Conservation (phyloP, 164 flowering plant species). For the Akebia trifoliata region DNA sequence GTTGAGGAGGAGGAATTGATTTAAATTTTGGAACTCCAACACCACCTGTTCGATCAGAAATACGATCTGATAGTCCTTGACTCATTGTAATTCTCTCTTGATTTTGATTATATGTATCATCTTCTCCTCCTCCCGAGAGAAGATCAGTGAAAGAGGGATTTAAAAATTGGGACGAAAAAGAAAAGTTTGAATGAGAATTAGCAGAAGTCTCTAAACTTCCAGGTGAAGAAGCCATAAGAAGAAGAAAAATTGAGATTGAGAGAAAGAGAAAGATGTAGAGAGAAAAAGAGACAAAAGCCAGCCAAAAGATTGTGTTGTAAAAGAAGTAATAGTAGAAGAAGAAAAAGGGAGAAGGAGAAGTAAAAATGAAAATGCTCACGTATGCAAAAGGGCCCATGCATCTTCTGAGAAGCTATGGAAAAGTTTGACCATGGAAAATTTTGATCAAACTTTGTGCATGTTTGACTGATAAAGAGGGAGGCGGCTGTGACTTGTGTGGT, state of each 20-base stretch:
- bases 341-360: neutral
- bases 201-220: constrained; percentile 18
- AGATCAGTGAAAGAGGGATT: constrained; percentile 26
- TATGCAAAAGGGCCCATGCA: no score
- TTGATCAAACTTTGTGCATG: constrained; percentile 50
- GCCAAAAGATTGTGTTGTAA: no score
- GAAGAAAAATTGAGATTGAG: neutral
- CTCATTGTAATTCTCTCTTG: neutral
- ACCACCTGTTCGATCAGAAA: constrained; percentile 21
- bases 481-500: no score
- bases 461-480: constrained; percentile 40
- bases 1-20: constrained; percentile 48
- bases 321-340: neutral
- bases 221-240: constrained; percentile 28
- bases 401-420: constrained; percentile 34
- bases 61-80: no score
- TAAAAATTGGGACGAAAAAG: constrained; percentile 30
- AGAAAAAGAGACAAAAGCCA: no score
- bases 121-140: constrained; percentile 19
- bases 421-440: constrained; percentile 59
- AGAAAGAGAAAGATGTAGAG: no score
- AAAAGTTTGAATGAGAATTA: constrained; percentile 13
- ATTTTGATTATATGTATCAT: constrained; percentile 9
- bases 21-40: constrained; percentile 51
- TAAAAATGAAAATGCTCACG: neutral